phyloP scores from a whole-genome alignment of 2,329 filamentous ascomycete species.

The Kalmusia sp. region DNA sequence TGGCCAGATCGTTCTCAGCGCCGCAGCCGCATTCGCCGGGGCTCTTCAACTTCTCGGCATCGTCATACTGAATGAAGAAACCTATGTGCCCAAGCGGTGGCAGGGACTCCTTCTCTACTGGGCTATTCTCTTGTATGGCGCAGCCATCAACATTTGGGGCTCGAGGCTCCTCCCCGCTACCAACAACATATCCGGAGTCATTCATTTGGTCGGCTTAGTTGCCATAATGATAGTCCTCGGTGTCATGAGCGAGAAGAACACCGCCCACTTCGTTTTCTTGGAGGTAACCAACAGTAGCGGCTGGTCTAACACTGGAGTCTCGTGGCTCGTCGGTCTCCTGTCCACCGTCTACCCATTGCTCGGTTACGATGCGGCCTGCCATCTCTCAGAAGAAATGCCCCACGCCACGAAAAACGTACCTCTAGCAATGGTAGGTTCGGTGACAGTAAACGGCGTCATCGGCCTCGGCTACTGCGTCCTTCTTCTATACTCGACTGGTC shows the following conservation, averaged over 20 bases:
- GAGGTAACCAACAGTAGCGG: slow-evolving; percentile 27
- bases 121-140: slow-evolving; percentile 49
- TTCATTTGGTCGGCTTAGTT: slow-evolving; percentile 25
- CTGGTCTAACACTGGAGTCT: slow-evolving; percentile 27
- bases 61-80: slow-evolving; percentile 52
- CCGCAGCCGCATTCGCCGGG: slow-evolving; percentile 56
- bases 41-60: slow-evolving; percentile 54
- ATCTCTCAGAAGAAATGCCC: slow-evolving; percentile 45
- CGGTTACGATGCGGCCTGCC: slow-evolving; percentile 52
- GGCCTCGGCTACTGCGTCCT: slow-evolving; percentile 53
- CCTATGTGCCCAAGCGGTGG: slow-evolving; percentile 53
- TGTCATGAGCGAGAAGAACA: slow-evolving; percentile 27
- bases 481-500: slow-evolving; percentile 53
- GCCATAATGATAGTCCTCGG: slow-evolving; percentile 26
- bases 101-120: slow-evolving; percentile 59
- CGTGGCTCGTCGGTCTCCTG: slow-evolving; percentile 34
- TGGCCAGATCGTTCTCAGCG: slow-evolving; percentile 55
- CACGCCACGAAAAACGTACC: slow-evolving; percentile 36
- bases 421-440: slow-evolving; percentile 41
- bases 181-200: slow-evolving; percentile 34
- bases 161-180: slow-evolving; percentile 46
- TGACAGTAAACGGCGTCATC: slow-evolving; percentile 54
- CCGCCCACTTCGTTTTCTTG: slow-evolving; percentile 25
- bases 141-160: slow-evolving; percentile 53
- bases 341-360: slow-evolving; percentile 30